Base-by-base conservation (phyloP, 2,329 filamentous ascomycete species). In the Fusarium marasasianum region DNA sequence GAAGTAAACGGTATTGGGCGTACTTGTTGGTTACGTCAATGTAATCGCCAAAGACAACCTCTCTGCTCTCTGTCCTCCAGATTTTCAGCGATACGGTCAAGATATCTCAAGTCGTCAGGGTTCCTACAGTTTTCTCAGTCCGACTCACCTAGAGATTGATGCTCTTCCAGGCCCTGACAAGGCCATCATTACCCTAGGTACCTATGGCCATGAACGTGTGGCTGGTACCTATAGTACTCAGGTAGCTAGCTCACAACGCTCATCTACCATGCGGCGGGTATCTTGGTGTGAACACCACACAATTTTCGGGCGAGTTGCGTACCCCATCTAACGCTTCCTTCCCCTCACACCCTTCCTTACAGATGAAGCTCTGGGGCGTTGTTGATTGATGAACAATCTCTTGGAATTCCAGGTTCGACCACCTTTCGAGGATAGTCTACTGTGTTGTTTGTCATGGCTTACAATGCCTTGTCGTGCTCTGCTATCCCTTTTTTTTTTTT, bases 281-380 rank as follows among this genome's bases (percentile, higher is more conserved):
- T 61, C 69, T 57, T 66, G 70, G 69, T 70, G 66, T 71, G 65
- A 63, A 71, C 71, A 73, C 66, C 61, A 68, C 45, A 29, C 57
- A 60, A 53, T 51, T 60, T 71, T 59, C 33, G 71, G 66, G 62
- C 48, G 58, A 58, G 69, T 68, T 71, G 38, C 31, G 62, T 45
- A 53, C 71, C 40, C 71, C 54, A 74, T 73, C 71, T 64, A 72
- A 72, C 66, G 50, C 57, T 68, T 50, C 61, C 66, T 72, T 54
- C 66, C 62, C 66, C 48, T 63, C 67, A 48, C 69, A 50, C 63
- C 63, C 63, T 57, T 64, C 29, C 57, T 63, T 26, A 38, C 35
- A 60, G 22, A 63, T 48, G 57, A 71, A 55, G 56, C 57, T 53
- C 41, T 38, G 47, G 57, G 63, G 48, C 33, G 43, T 50, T 56